Base-by-base conservation (phyloP, 2,329 filamentous ascomycete genomes). In the Raffaelea arxii region DNA sequence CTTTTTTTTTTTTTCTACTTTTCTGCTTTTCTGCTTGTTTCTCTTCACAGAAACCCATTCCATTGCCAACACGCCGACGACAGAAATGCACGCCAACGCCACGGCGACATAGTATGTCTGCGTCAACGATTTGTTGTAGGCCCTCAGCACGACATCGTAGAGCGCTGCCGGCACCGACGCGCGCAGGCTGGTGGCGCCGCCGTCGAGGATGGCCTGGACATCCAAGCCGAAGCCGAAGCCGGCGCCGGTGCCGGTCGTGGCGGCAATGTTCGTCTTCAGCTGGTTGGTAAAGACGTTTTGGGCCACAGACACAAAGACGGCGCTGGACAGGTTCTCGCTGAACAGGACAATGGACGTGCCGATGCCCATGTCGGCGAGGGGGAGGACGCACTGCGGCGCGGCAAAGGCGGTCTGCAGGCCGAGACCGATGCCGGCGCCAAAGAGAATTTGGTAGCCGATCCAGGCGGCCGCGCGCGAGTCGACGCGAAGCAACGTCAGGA, bases 21-120 rank as follows among this genome's bases (percentile, higher is more conserved):
- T 32, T 32, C 9, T 27, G 18, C 6, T 25, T 27, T 41, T 41
- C 11, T 43, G 53, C 47, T 69, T 70, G 63, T 72, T 72, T 2
- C 68, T 45, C 37, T 71, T 70, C 10, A 71, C 62, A 47, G 62
- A 69, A 58, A 64, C 65, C 62, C 62, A 65, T 54, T 70, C 66
- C 53, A 68, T 59, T 1, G 59, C 57, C 25, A 65, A 50, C 9
- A 49, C 38, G 2, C 56, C 56, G 9, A 30, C 32, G 14, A 40
- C 25, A 22, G 37, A 24, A 6, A 41, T 16, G 24, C 24, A 25
- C 4, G 44, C 24, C 10, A 40, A 25, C 3, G 32, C 7, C 24
- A 21, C 16, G 5, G 12, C 27, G 25, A 41, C 21, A n/a, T 39
- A 16, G 18, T 25, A 45, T 1, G 61, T 52, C 14, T 51, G 45